Conservation (phyloP, 176 grass and related monocot genomes). For the Eragrostis nindensis region DNA sequence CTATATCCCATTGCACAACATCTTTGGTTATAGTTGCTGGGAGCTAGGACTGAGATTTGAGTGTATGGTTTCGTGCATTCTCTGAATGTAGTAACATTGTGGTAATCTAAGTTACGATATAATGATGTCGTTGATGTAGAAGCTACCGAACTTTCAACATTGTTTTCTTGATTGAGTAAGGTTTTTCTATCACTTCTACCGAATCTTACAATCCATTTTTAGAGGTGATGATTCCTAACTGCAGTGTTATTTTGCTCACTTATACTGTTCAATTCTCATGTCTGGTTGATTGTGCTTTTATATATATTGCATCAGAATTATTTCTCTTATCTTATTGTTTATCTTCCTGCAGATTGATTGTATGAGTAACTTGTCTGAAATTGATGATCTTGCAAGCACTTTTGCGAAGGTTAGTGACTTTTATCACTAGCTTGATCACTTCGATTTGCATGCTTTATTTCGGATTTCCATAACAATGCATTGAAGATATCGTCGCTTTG, state of each 20-base stretch:
- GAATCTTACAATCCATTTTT: slow-evolving; percentile 2
- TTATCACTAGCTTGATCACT: slow-evolving; percentile 3
- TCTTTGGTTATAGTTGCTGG: not conserved
- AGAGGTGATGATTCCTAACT: slow-evolving; percentile 1
- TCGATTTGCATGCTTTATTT: slow-evolving; percentile 12
- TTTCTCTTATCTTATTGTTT: slow-evolving; percentile 17
- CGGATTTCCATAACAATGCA: not conserved
- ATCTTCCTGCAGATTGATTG: slow-evolving; percentile 68
- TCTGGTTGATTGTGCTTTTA: slow-evolving; percentile 20
- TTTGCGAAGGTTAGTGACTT: slow-evolving; percentile 79
- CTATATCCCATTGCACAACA: not conserved
- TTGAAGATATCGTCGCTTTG: not conserved
- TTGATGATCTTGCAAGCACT: slow-evolving; percentile 92
- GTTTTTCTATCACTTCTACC: not conserved
- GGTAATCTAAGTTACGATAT: not conserved
- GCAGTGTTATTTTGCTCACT: not conserved
- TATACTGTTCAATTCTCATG: not conserved
- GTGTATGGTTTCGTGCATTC: not conserved
- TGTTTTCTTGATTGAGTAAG: slow-evolving; percentile 3
- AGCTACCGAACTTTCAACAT: not conserved
- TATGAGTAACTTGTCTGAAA: slow-evolving; percentile 76
- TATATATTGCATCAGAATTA: slow-evolving; percentile 13
- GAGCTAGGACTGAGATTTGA: not conserved
- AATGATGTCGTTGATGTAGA: not conserved
- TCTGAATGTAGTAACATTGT: not conserved